Base-by-base conservation (phyloP, 148 eudicot species). In the Nepenthes gracilis region DNA sequence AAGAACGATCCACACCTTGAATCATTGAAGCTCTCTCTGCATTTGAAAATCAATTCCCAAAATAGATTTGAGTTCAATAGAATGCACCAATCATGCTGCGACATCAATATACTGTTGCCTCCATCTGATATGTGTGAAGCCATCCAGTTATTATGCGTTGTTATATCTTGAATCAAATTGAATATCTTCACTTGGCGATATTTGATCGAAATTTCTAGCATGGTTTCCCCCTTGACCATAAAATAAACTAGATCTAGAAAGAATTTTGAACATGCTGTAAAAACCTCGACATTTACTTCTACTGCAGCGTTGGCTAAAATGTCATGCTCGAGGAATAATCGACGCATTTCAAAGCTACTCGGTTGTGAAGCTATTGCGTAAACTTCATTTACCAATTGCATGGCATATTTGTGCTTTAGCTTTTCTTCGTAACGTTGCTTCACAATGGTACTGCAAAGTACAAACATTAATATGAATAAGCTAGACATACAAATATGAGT, bases 1-100 rank as follows among this genome's bases (percentile, higher is more conserved):
- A 23, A 23, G 23, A 3, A 40, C 6, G 8, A 40, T 40, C 45
- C 4, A 1, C 45, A 59, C 62, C 62, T 40, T 59, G 33, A 59
- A 59, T 48, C 62, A 59, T 48, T 59, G 62, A 59, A 59, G 37
- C 62, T 59, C 62, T n/a, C 62, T 59, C 45, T 59, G 62, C 62
- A 59, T 59, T 40, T 59, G 62, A 14, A 59, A 40, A 33, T 47
- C 62, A 2, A 48, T 15, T 59, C 62, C 62, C 23, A 48, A 59
- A 23, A 59, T 48, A 59, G 51, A 47, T 59, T 59, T 59, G 50
- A 59, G 62, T 48, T 59, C 40, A 8, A 23, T 48, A 40, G 45
- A 40, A 59, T 47, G 62, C 36, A 48, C 62, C 35, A 59, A 38
- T 43, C 45, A 40, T 33, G 62, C 62, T 59, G 45, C 62, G 32